These are phyloP conservation scores for Umbelopsis sp. DNA, from an alignment of 371 early-diverging fungal species.

Conservation along the genomic window DNA sequence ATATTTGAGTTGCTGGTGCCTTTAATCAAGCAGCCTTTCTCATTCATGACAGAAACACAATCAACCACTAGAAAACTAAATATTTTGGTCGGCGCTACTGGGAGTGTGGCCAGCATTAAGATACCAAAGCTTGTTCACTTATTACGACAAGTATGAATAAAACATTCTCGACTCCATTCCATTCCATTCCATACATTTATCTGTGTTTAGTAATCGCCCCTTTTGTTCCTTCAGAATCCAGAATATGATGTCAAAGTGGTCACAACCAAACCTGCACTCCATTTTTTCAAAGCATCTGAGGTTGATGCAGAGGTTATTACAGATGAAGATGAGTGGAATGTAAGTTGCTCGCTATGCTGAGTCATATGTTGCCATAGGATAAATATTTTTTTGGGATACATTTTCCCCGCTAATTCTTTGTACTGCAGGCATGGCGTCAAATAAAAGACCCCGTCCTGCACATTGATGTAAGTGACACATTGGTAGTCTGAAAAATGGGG, in stretches of 20 bases:
- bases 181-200: neutral
- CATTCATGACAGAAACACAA: slow-evolving; percentile 2
- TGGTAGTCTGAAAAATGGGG: neutral
- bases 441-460: slow-evolving; percentile 92
- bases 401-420: neutral
- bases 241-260: slow-evolving; percentile 73
- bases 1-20: neutral
- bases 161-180: neutral
- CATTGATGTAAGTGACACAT: slow-evolving; percentile 73
- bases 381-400: slow-evolving; percentile 5
- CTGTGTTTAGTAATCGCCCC: slow-evolving; percentile 3
- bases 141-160: slow-evolving; percentile 45
- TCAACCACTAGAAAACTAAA: slow-evolving; percentile 34
- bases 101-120: slow-evolving; percentile 91
- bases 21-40: neutral
- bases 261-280: slow-evolving; percentile 74
- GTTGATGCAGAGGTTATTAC: slow-evolving; percentile 63
- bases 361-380: neutral
- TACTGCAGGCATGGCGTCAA: slow-evolving; percentile 71
- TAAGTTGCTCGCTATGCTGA: slow-evolving; percentile 30
- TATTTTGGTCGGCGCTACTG: slow-evolving; percentile 85
- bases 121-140: slow-evolving; percentile 69
- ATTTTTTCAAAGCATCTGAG: slow-evolving; percentile 71
- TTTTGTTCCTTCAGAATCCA: slow-evolving; percentile 23
- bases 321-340: slow-evolving; percentile 90